phyloP scores from a whole-genome alignment of 257 asterid genomes.

The Buddleja alternifolia region DNA sequence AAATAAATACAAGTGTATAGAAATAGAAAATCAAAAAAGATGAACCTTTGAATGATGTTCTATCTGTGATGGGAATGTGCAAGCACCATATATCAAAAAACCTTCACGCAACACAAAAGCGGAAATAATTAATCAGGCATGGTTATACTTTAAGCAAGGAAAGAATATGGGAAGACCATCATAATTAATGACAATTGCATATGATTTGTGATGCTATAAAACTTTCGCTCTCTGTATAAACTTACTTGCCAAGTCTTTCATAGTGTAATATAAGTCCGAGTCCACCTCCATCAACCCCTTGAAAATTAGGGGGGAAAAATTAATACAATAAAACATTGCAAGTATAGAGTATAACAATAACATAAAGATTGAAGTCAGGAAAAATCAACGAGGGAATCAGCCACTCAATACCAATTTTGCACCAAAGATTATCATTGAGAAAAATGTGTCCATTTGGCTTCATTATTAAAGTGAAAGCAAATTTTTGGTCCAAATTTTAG shows the following conservation, averaged over 20 bases:
- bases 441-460: neutral
- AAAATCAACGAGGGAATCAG: too few species aligned
- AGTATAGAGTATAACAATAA: neutral
- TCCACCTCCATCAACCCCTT: slow-evolving; percentile 79
- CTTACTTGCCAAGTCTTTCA: slow-evolving; percentile 63
- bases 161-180: neutral
- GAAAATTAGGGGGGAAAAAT: neutral
- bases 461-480: too few species aligned
- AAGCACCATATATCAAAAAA: slow-evolving; percentile 81
- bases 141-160: neutral
- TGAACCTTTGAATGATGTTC: slow-evolving; percentile 69
- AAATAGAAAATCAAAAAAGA: neutral
- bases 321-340: neutral
- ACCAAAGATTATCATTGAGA: neutral
- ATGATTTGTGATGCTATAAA: neutral
- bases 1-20: neutral
- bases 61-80: slow-evolving; percentile 78
- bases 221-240: neutral
- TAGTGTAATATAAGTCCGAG: slow-evolving; percentile 68
- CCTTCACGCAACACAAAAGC: slow-evolving; percentile 40
- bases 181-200: neutral
- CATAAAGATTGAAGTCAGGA: neutral
- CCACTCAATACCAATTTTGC: too few species aligned
- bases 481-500: too few species aligned
- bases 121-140: slow-evolving; percentile 4